Evolutionary conservation across 495 filamentous ascomycete genomes (phyloP).

Genomic region (Aspergillus bridgeri): DNA sequence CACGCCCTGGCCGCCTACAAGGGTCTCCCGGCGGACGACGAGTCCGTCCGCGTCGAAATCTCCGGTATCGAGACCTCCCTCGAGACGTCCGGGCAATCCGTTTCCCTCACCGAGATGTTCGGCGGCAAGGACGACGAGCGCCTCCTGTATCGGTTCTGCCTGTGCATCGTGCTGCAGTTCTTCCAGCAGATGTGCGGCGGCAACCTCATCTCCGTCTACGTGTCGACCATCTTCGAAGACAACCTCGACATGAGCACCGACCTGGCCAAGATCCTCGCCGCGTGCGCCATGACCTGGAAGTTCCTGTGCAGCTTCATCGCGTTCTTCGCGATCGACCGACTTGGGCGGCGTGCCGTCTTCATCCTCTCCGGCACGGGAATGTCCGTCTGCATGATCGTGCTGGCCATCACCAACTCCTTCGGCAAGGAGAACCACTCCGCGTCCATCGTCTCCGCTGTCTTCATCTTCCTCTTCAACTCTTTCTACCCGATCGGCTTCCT

Average conservation of each 20-base stretch:
- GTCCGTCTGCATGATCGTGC: conserved; percentile 44
- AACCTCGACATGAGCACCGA: conserved; percentile 25
- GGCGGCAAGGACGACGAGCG: conserved; percentile 25
- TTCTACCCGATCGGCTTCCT: conserved; percentile 60
- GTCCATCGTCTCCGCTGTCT: conserved; percentile 45
- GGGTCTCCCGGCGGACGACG: conserved; percentile 24
- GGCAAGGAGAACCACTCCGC: conserved; percentile 27
- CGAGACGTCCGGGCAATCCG: conserved; percentile 22
- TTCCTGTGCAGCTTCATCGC: conserved; percentile 46
- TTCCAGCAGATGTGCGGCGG: conserved; percentile 43
- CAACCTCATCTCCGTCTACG: conserved; percentile 34
- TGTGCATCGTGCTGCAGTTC: conserved; percentile 41
- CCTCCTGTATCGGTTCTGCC: conserved; percentile 30
- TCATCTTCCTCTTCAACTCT: conserved; percentile 58
- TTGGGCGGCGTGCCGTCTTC: conserved; percentile 53
- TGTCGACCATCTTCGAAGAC: conserved; percentile 33
- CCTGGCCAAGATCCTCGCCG: conserved; percentile 27
- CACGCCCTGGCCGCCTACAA: conserved; percentile 32
- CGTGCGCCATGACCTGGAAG: conserved; percentile 49
- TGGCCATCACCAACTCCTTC: conserved; percentile 42
- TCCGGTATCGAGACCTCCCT: conserved; percentile 37
- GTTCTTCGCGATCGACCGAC: conserved; percentile 51
- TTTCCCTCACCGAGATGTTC: conserved; percentile 23
- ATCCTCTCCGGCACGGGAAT: conserved; percentile 51
- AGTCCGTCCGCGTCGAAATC: conserved; percentile 33